Conservation (phyloP, 2,329 filamentous ascomycete species). For the Cladobotryum mycophilum region DNA sequence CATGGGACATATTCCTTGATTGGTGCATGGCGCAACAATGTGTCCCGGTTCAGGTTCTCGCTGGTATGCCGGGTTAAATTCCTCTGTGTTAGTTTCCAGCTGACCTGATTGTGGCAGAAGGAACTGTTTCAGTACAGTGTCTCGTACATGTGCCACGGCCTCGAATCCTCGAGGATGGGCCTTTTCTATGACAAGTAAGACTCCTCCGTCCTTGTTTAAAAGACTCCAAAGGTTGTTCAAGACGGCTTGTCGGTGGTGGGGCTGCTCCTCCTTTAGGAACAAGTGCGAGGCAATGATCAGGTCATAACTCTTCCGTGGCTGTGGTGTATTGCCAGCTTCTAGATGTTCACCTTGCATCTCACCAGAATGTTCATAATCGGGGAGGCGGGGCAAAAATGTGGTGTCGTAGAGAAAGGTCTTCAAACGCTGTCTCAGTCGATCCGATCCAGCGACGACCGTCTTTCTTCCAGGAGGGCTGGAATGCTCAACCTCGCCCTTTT, state of each 20-base stretch:
- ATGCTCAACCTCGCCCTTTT: conserved; percentile 37
- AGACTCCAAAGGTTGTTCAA: conserved; percentile 87
- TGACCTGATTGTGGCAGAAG: conserved; percentile 48
- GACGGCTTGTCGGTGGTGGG: conserved; percentile 68
- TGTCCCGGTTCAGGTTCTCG: conserved; percentile 53
- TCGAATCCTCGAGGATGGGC: conserved; percentile 89
- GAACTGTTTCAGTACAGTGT: conserved; percentile 69
- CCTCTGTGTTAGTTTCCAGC: conserved; percentile 25
- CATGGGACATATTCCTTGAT: conserved; percentile 84
- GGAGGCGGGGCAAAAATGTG: conserved; percentile 85
- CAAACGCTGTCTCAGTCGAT: conserved; percentile 66
- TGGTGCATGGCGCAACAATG: conserved; percentile 76
- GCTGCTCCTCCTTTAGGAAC: conserved; percentile 69
- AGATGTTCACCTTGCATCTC: conserved; percentile 53
- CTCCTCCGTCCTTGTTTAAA: conserved; percentile 74
- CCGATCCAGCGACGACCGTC: conserved; percentile 73
- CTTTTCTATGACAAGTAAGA: conserved; percentile 85
- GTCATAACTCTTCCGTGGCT: conserved; percentile 73
- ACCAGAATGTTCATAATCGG: conserved; percentile 68
- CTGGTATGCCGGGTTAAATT: conserved; percentile 33
- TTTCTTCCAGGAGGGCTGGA: conserved; percentile 60
- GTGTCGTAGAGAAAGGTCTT: conserved; percentile 79
- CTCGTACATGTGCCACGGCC: conserved; percentile 76
- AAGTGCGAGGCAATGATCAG: conserved; percentile 84
- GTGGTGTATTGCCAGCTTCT: conserved; percentile 49